These are phyloP conservation scores for Thielaviopsis musarum DNA, from an alignment of 2,329 filamentous ascomycete genomes.

Conservation along the genomic window DNA sequence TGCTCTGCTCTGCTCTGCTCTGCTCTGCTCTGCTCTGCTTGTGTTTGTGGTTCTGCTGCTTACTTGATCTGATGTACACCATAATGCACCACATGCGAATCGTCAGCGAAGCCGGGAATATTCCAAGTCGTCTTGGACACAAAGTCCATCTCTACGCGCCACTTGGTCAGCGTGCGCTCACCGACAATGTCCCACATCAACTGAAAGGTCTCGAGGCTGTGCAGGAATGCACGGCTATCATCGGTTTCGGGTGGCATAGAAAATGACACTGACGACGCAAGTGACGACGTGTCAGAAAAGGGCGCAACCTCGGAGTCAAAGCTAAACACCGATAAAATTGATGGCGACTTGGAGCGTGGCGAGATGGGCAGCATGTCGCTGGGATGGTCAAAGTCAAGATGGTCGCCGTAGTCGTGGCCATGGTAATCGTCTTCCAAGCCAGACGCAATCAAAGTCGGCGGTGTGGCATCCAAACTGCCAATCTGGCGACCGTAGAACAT, in stretches of 20 bases:
- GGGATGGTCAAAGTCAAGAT: background rate
- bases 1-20: background rate
- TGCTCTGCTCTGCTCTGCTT: too few relatives aligned
- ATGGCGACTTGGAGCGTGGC: constrained; percentile 1
- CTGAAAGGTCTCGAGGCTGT: constrained; percentile 33
- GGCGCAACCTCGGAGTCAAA: constrained; percentile 9
- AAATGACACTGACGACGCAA: constrained; percentile 10
- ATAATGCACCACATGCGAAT: constrained; percentile 11
- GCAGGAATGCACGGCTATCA: constrained; percentile 22
- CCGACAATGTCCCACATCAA: constrained; percentile 37
- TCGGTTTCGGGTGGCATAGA: constrained; percentile 7
- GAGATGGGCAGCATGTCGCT: background rate
- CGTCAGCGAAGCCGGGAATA: constrained; percentile 13
- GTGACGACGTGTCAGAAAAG: constrained; percentile 9
- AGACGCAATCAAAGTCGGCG: background rate
- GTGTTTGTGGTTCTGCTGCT: background rate
- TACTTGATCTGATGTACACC: constrained; percentile 13
- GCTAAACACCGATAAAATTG: constrained; percentile 1
- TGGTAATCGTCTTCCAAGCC: too few relatives aligned
- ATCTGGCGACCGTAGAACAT: constrained; percentile 36
- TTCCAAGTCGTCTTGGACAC: constrained; percentile 12
- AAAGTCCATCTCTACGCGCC: constrained; percentile 29
- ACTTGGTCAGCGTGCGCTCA: constrained; percentile 28
- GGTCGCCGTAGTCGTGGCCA: too few relatives aligned
- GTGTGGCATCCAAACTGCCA: constrained; percentile 18